Evolutionary conservation across 2,329 filamentous ascomycete genomes (phyloP), one percentile per base, ranked within the genome.

Genomic region (Verticillium albo-atrum): DNA sequence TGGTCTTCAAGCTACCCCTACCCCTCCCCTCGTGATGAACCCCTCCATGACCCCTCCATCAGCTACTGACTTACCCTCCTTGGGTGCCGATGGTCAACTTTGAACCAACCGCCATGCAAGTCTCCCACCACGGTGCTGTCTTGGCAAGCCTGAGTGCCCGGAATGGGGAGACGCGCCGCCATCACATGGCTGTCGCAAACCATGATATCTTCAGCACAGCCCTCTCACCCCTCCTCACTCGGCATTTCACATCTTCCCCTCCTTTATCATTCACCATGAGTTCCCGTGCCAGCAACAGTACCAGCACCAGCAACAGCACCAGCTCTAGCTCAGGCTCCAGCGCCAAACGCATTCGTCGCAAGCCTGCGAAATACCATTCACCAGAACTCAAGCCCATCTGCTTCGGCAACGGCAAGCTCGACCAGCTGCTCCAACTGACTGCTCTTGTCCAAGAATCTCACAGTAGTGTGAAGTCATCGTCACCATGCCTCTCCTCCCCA

Each of bases 401-500:
- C 20, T 50, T 50, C 20, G n/a, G 52, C 34, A n/a, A 35, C 34
- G 52, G 35, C 35, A 20, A 59, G 34, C 42, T 34, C 23, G 34
- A 53, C 14, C 50, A 28, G 17, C 28, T 14, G 10, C 25, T n/a
- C 60, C 51, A 26, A 23, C 56, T 50, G 20, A 23, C 55, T 27
- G 27, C 52, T 17, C 27, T 34, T n/a, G 27, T 34, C 27, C 52
- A 15, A 15, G 35, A 47, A 23, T 35, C 47, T 15, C 26, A 53
- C 55, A 52, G 17, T 17, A 35, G 14, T 28, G 32, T 55, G 32
- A 34, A 37, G n/a, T 14, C 47, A 27, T 15, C 34, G 34, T 15
- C 34, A 54, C 51, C 23, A 26, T 35, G 20, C 57, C 57, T 7
- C 55, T 62, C 0, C 27, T 64, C 12, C 62, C 60, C 23, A 37